Conservation (phyloP, 768 basidiomycete genomes). For the Naganishia vaughanmartiniae region DNA sequence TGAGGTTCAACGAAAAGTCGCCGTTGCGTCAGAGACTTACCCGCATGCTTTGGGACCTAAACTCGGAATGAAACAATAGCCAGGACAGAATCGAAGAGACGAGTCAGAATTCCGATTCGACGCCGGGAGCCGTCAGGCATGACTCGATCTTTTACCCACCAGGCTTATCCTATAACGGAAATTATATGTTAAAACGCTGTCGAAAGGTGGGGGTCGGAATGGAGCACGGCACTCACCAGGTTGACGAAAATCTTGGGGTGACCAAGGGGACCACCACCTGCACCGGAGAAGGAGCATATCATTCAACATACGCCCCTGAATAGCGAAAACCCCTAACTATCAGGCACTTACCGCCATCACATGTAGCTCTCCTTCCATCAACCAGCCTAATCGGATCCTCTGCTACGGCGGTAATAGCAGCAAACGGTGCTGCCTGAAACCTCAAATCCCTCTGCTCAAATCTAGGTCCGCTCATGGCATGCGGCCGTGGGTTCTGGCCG, state of each 20-base stretch:
- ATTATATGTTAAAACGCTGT: constrained; percentile 20
- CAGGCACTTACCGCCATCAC: constrained; percentile 81
- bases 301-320: background rate
- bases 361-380: constrained; percentile 77
- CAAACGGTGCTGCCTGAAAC: constrained; percentile 81
- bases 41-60: constrained; percentile 72
- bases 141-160: constrained; percentile 51
- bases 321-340: background rate
- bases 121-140: background rate
- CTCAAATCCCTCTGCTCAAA: constrained; percentile 90
- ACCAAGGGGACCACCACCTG: constrained; percentile 90
- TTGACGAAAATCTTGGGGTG: constrained; percentile 98
- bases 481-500: constrained; percentile 62
- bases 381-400: constrained; percentile 82
- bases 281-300: background rate
- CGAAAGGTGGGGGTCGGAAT: too few species aligned
- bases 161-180: constrained; percentile 69
- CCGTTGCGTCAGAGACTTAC: constrained; percentile 58
- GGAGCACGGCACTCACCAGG: constrained; percentile 58
- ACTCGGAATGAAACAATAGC: background rate
- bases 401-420: constrained; percentile 84
- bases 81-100: background rate
- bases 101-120: background rate
- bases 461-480: constrained; percentile 62
- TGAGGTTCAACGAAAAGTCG: background rate